Conservation (phyloP, 441 rosid genomes). For the Populus hybrid region DNA sequence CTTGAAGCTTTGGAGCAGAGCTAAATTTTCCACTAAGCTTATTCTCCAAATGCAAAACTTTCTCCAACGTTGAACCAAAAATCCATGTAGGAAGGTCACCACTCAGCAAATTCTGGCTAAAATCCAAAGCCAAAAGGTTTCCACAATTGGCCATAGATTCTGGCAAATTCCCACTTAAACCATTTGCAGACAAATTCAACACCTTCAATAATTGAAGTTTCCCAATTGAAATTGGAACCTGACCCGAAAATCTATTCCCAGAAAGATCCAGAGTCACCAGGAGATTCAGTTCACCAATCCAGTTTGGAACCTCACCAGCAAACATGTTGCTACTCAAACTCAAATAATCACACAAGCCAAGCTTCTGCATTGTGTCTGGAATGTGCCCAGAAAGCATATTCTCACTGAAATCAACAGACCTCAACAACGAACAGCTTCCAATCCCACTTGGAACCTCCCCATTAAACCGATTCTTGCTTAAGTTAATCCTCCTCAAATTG, state of each 20-base stretch:
- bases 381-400: constrained; percentile 65
- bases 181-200: constrained; percentile 59
- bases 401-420: constrained; percentile 53
- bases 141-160: constrained; percentile 45
- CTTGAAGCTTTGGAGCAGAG: too few relatives aligned
- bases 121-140: constrained; percentile 56
- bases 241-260: constrained; percentile 9
- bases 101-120: constrained; percentile 29
- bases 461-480: constrained; percentile 53
- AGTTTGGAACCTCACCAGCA: constrained; percentile 58
- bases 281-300: constrained; percentile 63
- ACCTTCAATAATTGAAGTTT: constrained; percentile 49
- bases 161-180: constrained; percentile 57
- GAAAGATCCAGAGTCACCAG: constrained; percentile 82
- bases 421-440: constrained; percentile 54
- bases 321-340: constrained; percentile 54
- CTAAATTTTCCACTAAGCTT: too few relatives aligned
- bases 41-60: too few relatives aligned
- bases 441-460: constrained; percentile 62
- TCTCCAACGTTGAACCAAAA: too few relatives aligned
- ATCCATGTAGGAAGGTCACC: too few relatives aligned
- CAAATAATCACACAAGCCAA: constrained; percentile 43
- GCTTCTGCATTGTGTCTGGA: constrained; percentile 61
- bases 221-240: constrained; percentile 63
- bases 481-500: constrained; percentile 48